These are phyloP conservation scores for Dichotomopilus funicola DNA, from an alignment of 2,329 filamentous ascomycete genomes.

Conservation along the genomic window DNA sequence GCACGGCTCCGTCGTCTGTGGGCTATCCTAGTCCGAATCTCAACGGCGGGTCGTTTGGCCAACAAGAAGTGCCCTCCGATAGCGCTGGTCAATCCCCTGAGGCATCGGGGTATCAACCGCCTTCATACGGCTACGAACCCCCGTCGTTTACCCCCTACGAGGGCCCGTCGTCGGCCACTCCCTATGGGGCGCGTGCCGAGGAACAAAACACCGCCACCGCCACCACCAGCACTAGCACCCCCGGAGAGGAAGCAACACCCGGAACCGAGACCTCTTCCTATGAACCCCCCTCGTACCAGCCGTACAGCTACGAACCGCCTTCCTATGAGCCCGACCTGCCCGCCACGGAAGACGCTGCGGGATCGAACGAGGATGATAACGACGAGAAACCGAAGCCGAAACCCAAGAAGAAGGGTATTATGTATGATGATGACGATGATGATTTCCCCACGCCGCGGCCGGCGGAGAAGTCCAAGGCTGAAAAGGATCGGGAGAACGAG, in stretches of 20 bases:
- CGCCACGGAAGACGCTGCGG: conserved; percentile 37
- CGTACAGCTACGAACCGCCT: conserved; percentile 52
- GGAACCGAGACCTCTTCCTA: conserved; percentile 16
- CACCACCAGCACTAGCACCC: conserved; percentile 21
- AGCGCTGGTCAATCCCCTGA: not conserved
- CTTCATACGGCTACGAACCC: conserved; percentile 47
- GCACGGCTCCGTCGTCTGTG: not conserved
- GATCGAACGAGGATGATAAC: conserved; percentile 23
- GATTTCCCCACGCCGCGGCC: conserved; percentile 51
- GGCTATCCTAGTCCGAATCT: not conserved
- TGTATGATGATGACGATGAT: conserved; percentile 80
- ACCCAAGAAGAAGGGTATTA: conserved; percentile 68
- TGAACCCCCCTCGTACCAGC: conserved; percentile 29
- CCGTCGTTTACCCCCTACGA: conserved; percentile 33
- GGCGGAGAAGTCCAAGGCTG: conserved; percentile 54
- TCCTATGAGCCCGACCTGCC: conserved; percentile 55
- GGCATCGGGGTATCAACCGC: conserved; percentile 36
- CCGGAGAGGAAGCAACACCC: too few species aligned
- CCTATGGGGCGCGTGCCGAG: conserved; percentile 23
- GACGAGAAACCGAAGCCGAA: conserved; percentile 46
- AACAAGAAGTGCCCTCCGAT: not conserved
- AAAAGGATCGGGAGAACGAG: conserved; percentile 71
- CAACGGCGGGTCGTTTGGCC: conserved; percentile 20
- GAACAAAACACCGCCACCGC: conserved; percentile 17
- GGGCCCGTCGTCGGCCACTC: conserved; percentile 34